These are phyloP conservation scores for Leccinum pachyderme DNA, from an alignment of 1,284 basidiomycete genomes.

Conservation along the genomic window DNA sequence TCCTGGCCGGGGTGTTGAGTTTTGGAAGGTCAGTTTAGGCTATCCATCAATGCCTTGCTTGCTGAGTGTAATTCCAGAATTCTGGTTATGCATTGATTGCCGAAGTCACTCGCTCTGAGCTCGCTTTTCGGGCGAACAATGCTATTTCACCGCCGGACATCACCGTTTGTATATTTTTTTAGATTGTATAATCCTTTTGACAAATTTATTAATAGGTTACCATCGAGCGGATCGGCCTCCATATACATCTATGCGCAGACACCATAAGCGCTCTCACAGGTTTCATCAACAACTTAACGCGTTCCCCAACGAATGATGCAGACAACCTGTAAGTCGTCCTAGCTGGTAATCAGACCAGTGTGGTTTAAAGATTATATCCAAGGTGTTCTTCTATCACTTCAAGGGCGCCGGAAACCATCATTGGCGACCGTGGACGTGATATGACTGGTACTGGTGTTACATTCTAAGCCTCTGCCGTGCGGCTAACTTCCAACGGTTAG, in stretches of 20 bases:
- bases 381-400: constrained; percentile 13
- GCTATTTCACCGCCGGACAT: constrained; percentile 34
- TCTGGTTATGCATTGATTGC: constrained; percentile 67
- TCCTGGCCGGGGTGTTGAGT: constrained; percentile 37
- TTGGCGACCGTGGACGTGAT: constrained; percentile 14
- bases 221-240: constrained; percentile 47
- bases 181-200: background rate
- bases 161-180: constrained; percentile 35
- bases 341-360: background rate
- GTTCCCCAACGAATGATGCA: constrained; percentile 38
- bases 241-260: constrained; percentile 68
- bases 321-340: constrained; percentile 39
- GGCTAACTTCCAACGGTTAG: constrained; percentile 37
- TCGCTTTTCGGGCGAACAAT: constrained; percentile 39
- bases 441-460: constrained; percentile 33
- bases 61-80: constrained; percentile 36
- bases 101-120: constrained; percentile 52
- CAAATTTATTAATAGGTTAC: constrained; percentile 38
- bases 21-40: constrained; percentile 66
- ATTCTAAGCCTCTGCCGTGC: background rate
- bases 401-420: constrained; percentile 9
- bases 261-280: constrained; percentile 53
- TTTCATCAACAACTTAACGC: constrained; percentile 49
- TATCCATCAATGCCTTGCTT: background rate
- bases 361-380: constrained; percentile 1